Percentiles rank a stretch among this genome's conserved stretches.
Conservation (phyloP, 257 asterid genomes). For the Penstemon davidsonii region DNA sequence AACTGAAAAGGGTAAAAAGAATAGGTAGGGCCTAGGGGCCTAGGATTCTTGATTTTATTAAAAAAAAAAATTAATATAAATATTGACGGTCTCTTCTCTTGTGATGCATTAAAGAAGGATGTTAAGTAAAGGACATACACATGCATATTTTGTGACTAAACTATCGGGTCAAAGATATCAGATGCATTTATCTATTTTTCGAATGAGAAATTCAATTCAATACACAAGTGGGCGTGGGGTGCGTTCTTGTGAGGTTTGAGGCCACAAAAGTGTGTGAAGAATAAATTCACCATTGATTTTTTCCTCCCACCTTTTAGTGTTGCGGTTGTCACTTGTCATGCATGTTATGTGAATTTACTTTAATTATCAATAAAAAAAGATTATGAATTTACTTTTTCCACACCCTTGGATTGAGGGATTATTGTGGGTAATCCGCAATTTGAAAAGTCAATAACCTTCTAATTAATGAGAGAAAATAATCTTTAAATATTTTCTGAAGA, state of each 20-base stretch:
- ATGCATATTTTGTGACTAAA: constrained; percentile 64
- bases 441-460: too few species aligned
- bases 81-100: constrained; percentile 9
- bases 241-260: neutral
- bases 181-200: neutral
- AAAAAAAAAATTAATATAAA: too few species aligned
- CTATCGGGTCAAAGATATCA: constrained; percentile 49
- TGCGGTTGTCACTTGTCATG: too few species aligned
- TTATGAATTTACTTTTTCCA: too few species aligned
- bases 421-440: too few species aligned
- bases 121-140: neutral
- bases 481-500: too few species aligned
- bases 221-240: constrained; percentile 23
- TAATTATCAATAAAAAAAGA: too few species aligned
- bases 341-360: too few species aligned
- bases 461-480: too few species aligned
- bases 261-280: constrained; percentile 12
- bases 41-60: constrained; percentile 37
- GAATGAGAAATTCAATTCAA: constrained; percentile 28
- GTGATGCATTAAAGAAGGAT: constrained; percentile 46
- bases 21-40: constrained; percentile 20
- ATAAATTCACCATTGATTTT: neutral
- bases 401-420: too few species aligned
- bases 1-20: constrained; percentile 35
- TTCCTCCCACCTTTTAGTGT: too few species aligned